Evolutionary conservation across 176 grass and related monocot genomes (phyloP), one percentile per base, ranked within the genome.

Genomic region (Neostapfia colusana): DNA sequence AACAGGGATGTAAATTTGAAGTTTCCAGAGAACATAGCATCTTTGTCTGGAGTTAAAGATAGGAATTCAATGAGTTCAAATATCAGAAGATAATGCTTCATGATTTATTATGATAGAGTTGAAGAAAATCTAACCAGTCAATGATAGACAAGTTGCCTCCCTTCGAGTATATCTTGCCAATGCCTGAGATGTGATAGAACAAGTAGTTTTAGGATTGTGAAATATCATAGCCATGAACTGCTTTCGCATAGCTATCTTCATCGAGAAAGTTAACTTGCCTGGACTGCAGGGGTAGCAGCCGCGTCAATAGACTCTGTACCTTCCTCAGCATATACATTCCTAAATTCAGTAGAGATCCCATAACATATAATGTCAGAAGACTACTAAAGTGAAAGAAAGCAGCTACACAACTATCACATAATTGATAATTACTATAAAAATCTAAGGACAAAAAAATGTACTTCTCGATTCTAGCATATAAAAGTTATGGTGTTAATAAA

Each of bases 241-340:
- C 40, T 63, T 63, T 79, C 3, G 38, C 4, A 45, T 57, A 79
- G n/a, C 10, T 59, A 70, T 80, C 45, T 81, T 48, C 48, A 72
- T 71, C 81, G 42, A 40, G 40, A 74, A 88, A 82, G 54, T 41
- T 41, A 84, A 67, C 74, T 88, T 95, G 70, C 95, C 89, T 95
- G 91, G 27, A 92, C 87, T 58, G 77, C 74, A 81, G 80, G 78
- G 40, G 85, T 77, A 85, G 82, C 95, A 88, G 87, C 69, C 36
- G 25, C 77, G 63, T 90, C 89, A 50, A 87, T 76, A 62, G 78
- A 38, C 31, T 90, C 89, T 50, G 89, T 84, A 71, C 89, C 91
- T 86, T 99, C 87, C 20, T 99, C 89, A 0, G 95, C 88, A 43
- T 86, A 95, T 74, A 99, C 79, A 88, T 99, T 99, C 83, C 95